Conservation (phyloP, 148 eudicot genomes). For the Rhododendron williamsianum region DNA sequence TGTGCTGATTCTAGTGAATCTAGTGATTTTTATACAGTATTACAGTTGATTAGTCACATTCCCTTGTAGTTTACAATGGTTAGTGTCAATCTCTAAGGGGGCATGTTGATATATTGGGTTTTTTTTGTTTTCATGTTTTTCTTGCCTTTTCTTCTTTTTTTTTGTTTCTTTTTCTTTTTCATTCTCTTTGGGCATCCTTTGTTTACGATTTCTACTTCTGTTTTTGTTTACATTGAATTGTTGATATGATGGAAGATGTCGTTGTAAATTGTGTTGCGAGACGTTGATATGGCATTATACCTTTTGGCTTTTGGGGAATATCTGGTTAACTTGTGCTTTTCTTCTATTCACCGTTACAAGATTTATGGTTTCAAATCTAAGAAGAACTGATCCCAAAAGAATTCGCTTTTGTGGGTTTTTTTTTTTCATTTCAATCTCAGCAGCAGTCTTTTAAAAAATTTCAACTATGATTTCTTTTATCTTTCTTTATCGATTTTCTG, state of each 20-base stretch:
- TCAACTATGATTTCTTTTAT: not conserved
- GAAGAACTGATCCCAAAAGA: not conserved
- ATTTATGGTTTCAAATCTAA: not conserved
- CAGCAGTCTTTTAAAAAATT: not conserved
- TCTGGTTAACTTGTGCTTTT: not conserved
- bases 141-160: not conserved
- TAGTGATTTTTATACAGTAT: not conserved
- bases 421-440: not conserved
- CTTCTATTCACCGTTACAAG: not conserved
- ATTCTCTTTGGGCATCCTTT: no score
- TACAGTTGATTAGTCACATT: not conserved
- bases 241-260: not conserved
- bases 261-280: not conserved
- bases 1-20: conserved; percentile 7
- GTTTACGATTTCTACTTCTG: not conserved
- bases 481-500: not conserved
- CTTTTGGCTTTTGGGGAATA: not conserved
- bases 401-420: not conserved
- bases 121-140: no score
- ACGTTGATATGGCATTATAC: not conserved
- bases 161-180: not conserved
- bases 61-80: not conserved
- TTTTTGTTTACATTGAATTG: not conserved
- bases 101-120: not conserved
- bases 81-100: not conserved